A percentile compares a stretch with the other conserved stretches of the same genome.
Conservation (phyloP, 1,284 basidiomycete genomes). For the Microbotryomycetes sp. region DNA sequence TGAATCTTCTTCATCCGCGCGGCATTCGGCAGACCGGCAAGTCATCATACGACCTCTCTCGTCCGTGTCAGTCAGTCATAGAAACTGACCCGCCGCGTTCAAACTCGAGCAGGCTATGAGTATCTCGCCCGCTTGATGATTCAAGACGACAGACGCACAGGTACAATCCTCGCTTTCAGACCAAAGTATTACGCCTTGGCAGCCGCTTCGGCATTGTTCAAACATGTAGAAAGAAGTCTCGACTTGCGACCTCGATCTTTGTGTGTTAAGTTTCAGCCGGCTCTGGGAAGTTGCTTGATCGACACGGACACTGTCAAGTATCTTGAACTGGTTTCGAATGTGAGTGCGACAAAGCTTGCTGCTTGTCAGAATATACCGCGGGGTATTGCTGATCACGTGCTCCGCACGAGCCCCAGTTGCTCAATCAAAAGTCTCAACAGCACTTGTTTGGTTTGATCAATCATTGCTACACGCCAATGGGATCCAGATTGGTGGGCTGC, state of each 20-base stretch:
- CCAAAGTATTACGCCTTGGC: constrained; percentile 68
- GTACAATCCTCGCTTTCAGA: constrained; percentile 12
- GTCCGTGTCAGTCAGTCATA: no score
- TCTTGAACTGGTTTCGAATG: constrained; percentile 80
- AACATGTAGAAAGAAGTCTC: constrained; percentile 65
- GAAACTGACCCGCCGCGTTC: no score
- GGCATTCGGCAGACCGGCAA: no score
- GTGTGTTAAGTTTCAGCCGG: constrained; percentile 68
- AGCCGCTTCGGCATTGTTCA: constrained; percentile 76
- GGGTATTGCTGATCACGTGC: neutral
- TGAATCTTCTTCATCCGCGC: no score
- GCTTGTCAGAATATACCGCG: neutral
- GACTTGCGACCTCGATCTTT: constrained; percentile 65
- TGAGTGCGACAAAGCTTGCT: constrained; percentile 41
- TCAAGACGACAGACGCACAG: constrained; percentile 27
- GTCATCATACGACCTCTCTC: no score
- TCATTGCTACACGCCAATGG: constrained; percentile 83
- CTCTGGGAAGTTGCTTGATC: constrained; percentile 79
- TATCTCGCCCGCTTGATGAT: constrained; percentile 30
- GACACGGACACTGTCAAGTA: constrained; percentile 78
- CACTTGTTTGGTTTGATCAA: constrained; percentile 51
- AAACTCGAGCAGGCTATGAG: constrained; percentile 23
- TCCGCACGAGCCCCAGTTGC: constrained; percentile 45
- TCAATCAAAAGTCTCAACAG: constrained; percentile 33
- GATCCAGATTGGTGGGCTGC: constrained; percentile 41